Percentiles rank a stretch among this genome's conserved stretches.
Evolutionary conservation across 345 rosid species (phyloP).

Genomic region (thale cress (Arabidopsis thaliana)): TAIR10.1 NC_003076.8:18759501-18760000

Average conservation of each 20-base stretch:
- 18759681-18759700: background rate
- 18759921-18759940: constrained; percentile 10
- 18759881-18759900: background rate
- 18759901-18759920: background rate
- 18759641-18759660: background rate
- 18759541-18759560: background rate
- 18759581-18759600: too few relatives aligned
- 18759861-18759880: background rate
- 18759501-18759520: background rate
- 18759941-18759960: background rate
- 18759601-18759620: too few relatives aligned
- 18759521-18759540: background rate
- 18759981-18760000: background rate
- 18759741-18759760: background rate
- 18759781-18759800: background rate
- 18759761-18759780: background rate
- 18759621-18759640: background rate
- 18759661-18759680: background rate
- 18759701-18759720: background rate
- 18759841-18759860: background rate
- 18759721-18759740: background rate
- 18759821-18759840: background rate
- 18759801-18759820: background rate
- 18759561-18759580: background rate
- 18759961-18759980: background rate